Base-by-base conservation (phyloP, 768 basidiomycete genomes). In the Tylopilus plumbeoviolaceoides region DNA sequence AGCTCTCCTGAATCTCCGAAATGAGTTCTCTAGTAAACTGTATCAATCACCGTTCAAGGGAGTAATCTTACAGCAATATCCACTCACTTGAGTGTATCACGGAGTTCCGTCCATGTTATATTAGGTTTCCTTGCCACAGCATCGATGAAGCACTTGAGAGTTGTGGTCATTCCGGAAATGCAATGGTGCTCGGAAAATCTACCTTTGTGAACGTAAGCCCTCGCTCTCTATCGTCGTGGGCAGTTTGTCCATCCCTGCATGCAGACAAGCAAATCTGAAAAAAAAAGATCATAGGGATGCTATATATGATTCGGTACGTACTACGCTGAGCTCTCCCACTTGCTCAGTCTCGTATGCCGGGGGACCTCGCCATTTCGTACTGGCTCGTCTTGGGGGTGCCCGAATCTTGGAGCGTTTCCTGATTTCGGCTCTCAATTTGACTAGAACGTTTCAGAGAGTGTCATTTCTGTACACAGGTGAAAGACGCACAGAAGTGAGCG, bases 151-250 rank as follows among this genome's bases (percentile, higher is more conserved):
- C 59, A 63, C 63, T 64, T 41, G 30, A 17, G 21, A 44, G 25
- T 7, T 5, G 14, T 20, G 9, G 35, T 57, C 36, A 55, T 41
- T 31, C 23, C 1, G 2, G 8, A 39, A 38, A 40, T 36, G 7
- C 7, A 27, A n/a, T 21, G 7, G n/a, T 25, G n/a, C 5, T 23
- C 23, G 23, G 23, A 23, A 23, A 23, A n/a, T 7, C 7, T 17
- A 67, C 65, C 65, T 59, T 64, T 14, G 65, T 66, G 35, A 67
- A 64, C 8, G 67, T 67, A 10, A 54, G 12, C 23, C 35, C 47
- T 28, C 36, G 55, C 42, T 47, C 44, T 10, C 51, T 36, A 36
- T 67, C 65, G 38, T 67, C 66, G 14, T 57, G 53, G 6, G 68
- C 65, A 20, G 40, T 4, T 5, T 68, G 63, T 12, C 44, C 46